These are phyloP conservation scores for Orbilia ellipsospora DNA, from an alignment of 2,329 filamentous ascomycete species.

Conservation along the genomic window DNA sequence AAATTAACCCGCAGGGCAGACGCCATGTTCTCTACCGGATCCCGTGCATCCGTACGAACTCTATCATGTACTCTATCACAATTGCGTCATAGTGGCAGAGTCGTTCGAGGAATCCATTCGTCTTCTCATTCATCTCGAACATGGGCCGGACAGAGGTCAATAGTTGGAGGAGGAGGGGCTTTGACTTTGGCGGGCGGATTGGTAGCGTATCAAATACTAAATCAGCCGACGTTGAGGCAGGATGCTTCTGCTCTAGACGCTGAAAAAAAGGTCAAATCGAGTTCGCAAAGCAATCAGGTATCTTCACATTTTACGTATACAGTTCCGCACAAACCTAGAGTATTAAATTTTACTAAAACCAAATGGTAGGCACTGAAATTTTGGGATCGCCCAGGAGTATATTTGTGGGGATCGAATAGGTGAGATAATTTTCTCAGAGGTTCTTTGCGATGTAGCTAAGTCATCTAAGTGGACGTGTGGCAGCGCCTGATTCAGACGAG, in stretches of 20 bases:
- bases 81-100: slow-evolving; percentile 18
- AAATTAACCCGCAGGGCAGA: slow-evolving; percentile 8
- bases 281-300: slow-evolving; percentile 87
- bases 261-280: slow-evolving; percentile 65
- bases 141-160: slow-evolving; percentile 11
- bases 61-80: slow-evolving; percentile 28
- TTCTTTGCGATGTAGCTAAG: slow-evolving; percentile 16
- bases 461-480: slow-evolving; percentile 74
- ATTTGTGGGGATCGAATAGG: slow-evolving; percentile 88
- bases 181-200: slow-evolving; percentile 30
- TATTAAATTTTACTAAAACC: background rate
- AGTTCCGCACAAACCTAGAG: background rate
- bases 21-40: slow-evolving; percentile 40
- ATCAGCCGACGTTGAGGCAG: slow-evolving; percentile 23
- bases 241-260: slow-evolving; percentile 19
- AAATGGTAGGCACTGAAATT: slow-evolving; percentile 55
- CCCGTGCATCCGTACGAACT: slow-evolving; percentile 38
- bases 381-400: slow-evolving; percentile 84
- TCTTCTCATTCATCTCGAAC: slow-evolving; percentile 12
- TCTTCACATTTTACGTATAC: background rate
- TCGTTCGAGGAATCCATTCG: slow-evolving; percentile 29
- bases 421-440: slow-evolving; percentile 17
- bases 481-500: slow-evolving; percentile 83
- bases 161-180: slow-evolving; percentile 8
- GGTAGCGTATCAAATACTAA: slow-evolving; percentile 28